A percentile compares a stretch with the other conserved stretches of the same genome.
These are phyloP conservation scores for Dactylellina leptospora DNA, from an alignment of 2,329 filamentous ascomycete species.

Conservation along the genomic window DNA sequence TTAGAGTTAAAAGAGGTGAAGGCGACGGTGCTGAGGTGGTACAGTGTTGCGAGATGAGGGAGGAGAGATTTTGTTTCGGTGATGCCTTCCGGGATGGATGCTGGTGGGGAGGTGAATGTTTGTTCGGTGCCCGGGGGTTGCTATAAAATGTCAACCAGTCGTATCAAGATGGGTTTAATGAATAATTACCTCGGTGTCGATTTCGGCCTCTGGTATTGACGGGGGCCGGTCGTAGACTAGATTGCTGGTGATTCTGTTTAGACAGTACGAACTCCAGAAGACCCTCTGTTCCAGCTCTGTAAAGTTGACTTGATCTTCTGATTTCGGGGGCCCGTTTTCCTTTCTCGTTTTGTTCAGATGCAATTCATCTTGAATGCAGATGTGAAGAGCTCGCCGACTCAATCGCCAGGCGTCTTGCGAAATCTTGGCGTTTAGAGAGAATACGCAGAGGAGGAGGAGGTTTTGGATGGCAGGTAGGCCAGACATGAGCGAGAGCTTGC, in stretches of 20 bases:
- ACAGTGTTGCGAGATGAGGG: slow-evolving; percentile 4
- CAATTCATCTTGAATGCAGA: slow-evolving; percentile 40
- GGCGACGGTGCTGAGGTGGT: slow-evolving; percentile 27
- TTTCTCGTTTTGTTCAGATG: slow-evolving; percentile 14
- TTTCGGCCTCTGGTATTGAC: slow-evolving; percentile 47
- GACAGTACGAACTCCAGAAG: slow-evolving; percentile 42
- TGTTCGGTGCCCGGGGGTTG: slow-evolving; percentile 10
- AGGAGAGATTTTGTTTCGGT: slow-evolving; percentile 20
- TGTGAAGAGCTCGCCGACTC: slow-evolving; percentile 42
- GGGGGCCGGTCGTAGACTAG: slow-evolving; percentile 41
- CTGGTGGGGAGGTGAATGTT: background rate
- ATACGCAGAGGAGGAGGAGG: slow-evolving; percentile 28
- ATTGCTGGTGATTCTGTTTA: slow-evolving; percentile 43
- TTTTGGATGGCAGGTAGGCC: slow-evolving; percentile 27
- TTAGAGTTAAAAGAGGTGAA: slow-evolving; percentile 43
- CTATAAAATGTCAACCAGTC: background rate
- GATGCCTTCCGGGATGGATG: background rate
- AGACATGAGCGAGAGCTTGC: slow-evolving; percentile 9
- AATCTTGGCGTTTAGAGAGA: slow-evolving; percentile 37
- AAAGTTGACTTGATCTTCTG: background rate
- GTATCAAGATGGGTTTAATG: background rate
- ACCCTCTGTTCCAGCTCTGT: slow-evolving; percentile 12
- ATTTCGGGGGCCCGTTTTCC: background rate
- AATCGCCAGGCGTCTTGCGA: slow-evolving; percentile 43
- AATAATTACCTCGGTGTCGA: slow-evolving; percentile 27